These are phyloP conservation scores for Neolentinus lepideus DNA, from an alignment of 1,284 basidiomycete species.

Conservation along the genomic window DNA sequence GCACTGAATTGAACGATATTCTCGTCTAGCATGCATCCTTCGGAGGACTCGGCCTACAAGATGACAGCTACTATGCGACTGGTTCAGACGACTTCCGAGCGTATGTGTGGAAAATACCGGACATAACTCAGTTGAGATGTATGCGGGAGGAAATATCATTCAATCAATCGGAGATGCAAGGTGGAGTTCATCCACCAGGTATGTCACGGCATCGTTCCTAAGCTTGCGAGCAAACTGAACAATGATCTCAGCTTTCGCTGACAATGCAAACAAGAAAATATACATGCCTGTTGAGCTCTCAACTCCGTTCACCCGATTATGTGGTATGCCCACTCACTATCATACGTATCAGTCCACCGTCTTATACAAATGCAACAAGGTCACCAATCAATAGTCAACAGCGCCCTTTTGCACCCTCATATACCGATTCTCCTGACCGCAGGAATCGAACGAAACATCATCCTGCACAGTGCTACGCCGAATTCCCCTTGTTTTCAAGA, in stretches of 20 bases:
- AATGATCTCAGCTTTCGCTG: constrained; percentile 38
- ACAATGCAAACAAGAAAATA: constrained; percentile 25
- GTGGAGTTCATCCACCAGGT: constrained; percentile 12
- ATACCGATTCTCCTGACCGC: constrained; percentile 58
- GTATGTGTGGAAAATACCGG: constrained; percentile 74
- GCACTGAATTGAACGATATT: constrained; percentile 1
- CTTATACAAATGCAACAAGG: constrained; percentile 28
- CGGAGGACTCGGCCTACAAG: constrained; percentile 46
- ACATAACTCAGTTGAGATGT: constrained; percentile 32
- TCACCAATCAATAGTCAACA: constrained; percentile 72
- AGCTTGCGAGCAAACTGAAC: no score
- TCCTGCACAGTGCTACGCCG: constrained; percentile 59
- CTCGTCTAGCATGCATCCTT: constrained; percentile 64
- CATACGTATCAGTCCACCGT: constrained; percentile 2
- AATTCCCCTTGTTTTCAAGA: constrained; percentile 39
- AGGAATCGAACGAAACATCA: constrained; percentile 63
- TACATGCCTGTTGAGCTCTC: constrained; percentile 50
- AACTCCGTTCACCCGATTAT: constrained; percentile 47
- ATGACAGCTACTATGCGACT: constrained; percentile 53
- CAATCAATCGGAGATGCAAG: constrained; percentile 33
- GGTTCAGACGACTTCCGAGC: constrained; percentile 78
- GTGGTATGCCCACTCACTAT: constrained; percentile 30
- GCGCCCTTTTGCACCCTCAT: constrained; percentile 63
- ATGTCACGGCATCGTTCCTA: background rate
- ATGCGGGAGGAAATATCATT: constrained; percentile 33